Conservation (phyloP, 2,329 filamentous ascomycete genomes). For the Nectriaceae sp. region DNA sequence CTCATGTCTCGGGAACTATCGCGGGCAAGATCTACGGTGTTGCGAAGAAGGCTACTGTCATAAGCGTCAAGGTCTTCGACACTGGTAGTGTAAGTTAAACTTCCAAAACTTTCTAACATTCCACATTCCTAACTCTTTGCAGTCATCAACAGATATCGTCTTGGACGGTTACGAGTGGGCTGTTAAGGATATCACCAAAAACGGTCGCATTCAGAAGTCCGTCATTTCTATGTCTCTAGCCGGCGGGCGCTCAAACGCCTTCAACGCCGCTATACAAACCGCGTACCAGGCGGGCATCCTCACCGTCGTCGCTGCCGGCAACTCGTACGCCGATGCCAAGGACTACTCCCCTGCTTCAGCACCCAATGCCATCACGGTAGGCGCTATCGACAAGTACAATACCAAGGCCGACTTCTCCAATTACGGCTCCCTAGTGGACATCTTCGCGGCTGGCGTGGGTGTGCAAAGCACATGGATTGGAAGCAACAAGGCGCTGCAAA, state of each 20-base stretch:
- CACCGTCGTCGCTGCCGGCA: slow-evolving; percentile 58
- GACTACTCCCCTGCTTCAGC: slow-evolving; percentile 51
- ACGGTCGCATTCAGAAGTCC: slow-evolving; percentile 40
- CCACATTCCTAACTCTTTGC: neutral
- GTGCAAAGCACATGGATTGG: slow-evolving; percentile 51
- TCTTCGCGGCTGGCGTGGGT: slow-evolving; percentile 52
- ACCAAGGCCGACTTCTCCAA: slow-evolving; percentile 49
- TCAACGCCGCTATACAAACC: slow-evolving; percentile 52
- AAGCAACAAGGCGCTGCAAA: slow-evolving; percentile 41
- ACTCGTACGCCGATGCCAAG: slow-evolving; percentile 42
- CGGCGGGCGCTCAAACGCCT: slow-evolving; percentile 43
- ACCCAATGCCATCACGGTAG: slow-evolving; percentile 53
- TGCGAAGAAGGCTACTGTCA: slow-evolving; percentile 43
- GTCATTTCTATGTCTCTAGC: slow-evolving; percentile 60
- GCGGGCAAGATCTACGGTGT: slow-evolving; percentile 47
- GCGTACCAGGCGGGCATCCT: slow-evolving; percentile 50
- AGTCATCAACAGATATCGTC: slow-evolving; percentile 28
- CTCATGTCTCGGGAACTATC: slow-evolving; percentile 49
- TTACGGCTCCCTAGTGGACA: slow-evolving; percentile 48
- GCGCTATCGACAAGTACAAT: slow-evolving; percentile 45
- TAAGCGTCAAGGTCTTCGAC: slow-evolving; percentile 50
- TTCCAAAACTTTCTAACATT: neutral
- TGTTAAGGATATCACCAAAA: slow-evolving; percentile 41
- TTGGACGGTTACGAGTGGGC: slow-evolving; percentile 41
- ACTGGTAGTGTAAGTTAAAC: slow-evolving; percentile 12